Evolutionary conservation across 2,329 filamentous ascomycete genomes (phyloP).

Genomic region (Podosphaera fusca): DNA sequence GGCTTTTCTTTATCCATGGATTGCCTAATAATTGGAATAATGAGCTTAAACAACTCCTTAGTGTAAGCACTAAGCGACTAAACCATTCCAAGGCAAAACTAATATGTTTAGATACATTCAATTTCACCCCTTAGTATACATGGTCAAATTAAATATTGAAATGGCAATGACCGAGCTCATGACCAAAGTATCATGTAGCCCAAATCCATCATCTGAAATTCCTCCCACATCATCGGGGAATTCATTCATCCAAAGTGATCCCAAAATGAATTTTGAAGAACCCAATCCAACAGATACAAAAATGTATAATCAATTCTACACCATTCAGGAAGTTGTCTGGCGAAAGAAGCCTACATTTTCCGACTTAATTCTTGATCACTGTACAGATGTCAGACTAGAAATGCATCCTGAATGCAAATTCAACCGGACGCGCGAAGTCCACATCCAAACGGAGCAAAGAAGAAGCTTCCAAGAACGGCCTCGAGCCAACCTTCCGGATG

Average conservation of each 20-base stretch:
- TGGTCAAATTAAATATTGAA: slow-evolving; percentile 23
- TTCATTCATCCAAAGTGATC: neutral
- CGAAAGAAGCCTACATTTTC: neutral
- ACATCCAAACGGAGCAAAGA: neutral
- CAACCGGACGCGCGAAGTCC: neutral
- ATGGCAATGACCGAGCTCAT: slow-evolving; percentile 22
- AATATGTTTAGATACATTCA: slow-evolving; percentile 15
- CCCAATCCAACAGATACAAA: neutral
- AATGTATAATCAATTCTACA: neutral
- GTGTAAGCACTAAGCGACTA: slow-evolving; percentile 1
- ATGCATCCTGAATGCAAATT: slow-evolving; percentile 1
- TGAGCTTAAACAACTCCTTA: slow-evolving; percentile 15
- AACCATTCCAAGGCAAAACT: neutral
- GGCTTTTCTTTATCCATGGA: slow-evolving; percentile 20
- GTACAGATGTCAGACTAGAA: neutral
- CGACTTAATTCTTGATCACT: neutral
- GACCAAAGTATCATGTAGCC: slow-evolving; percentile 8
- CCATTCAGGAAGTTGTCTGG: neutral
- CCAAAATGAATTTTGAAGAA: neutral
- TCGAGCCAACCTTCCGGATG: neutral
- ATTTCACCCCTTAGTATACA: slow-evolving; percentile 21
- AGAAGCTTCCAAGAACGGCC: neutral
- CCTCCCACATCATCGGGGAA: neutral
- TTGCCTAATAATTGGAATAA: slow-evolving; percentile 19
- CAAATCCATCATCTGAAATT: neutral